A percentile compares a stretch with the other conserved stretches of the same genome.
Evolutionary conservation across 805 yeast species (phyloP).

Genomic region (Candida krabiensis): DNA sequence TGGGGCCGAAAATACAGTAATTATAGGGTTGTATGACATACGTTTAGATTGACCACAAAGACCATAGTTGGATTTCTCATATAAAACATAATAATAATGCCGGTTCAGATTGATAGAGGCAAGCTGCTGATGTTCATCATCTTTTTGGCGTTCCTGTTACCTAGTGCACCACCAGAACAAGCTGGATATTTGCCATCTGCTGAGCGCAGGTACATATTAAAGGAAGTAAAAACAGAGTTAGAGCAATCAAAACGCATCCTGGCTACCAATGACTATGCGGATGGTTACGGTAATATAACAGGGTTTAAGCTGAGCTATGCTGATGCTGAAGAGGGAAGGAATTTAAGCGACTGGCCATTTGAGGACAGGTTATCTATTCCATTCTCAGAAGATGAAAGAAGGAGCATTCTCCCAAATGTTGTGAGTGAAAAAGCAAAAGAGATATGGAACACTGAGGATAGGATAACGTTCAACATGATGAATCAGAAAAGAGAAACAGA

Average conservation of each 20-base stretch:
- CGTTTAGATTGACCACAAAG: too few species aligned
- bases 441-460: slow-evolving; percentile 51
- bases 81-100: too few species aligned
- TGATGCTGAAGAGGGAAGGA: slow-evolving; percentile 49
- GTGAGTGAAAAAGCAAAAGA: slow-evolving; percentile 47
- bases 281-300: slow-evolving; percentile 69
- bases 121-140: slow-evolving; percentile 36
- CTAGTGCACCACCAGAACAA: slow-evolving; percentile 37
- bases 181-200: slow-evolving; percentile 26
- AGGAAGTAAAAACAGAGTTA: slow-evolving; percentile 37
- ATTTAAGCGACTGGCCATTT: slow-evolving; percentile 58
- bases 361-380: slow-evolving; percentile 32
- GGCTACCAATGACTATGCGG: slow-evolving; percentile 40
- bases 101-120: slow-evolving; percentile 28
- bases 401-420: slow-evolving; percentile 59
- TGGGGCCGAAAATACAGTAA: too few species aligned
- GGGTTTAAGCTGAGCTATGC: slow-evolving; percentile 69
- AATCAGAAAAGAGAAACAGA: slow-evolving; percentile 9
- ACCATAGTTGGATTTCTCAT: too few species aligned
- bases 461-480: slow-evolving; percentile 14
- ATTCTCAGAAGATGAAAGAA: slow-evolving; percentile 50
- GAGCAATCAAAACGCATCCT: slow-evolving; percentile 34
- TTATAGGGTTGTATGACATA: too few species aligned
- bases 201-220: slow-evolving; percentile 28
- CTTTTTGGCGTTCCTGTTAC: slow-evolving; percentile 41